Conservation (phyloP, 1,284 basidiomycete genomes). For the Phenoliferia sp. region DNA sequence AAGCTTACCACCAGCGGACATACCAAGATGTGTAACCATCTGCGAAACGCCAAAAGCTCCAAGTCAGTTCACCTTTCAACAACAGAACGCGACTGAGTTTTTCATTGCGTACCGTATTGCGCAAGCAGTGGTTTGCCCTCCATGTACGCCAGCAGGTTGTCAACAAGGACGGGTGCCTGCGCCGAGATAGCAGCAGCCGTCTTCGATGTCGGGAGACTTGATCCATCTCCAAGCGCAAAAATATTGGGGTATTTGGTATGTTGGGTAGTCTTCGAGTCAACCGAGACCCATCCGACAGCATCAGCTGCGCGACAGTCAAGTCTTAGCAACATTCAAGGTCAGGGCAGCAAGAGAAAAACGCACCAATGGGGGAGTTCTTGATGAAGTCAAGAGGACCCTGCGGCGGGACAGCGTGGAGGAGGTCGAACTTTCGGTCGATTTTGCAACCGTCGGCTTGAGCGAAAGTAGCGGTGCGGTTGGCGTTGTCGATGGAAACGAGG, state of each 20-base stretch:
- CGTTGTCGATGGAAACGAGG: slow-evolving; percentile 66
- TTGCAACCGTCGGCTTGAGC: slow-evolving; percentile 60
- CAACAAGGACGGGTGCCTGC: slow-evolving; percentile 85
- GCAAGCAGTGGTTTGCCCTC: slow-evolving; percentile 59
- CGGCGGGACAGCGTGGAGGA: slow-evolving; percentile 84
- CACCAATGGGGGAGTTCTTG: slow-evolving; percentile 51
- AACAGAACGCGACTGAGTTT: neutral
- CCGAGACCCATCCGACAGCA: slow-evolving; percentile 78
- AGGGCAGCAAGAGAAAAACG: neutral
- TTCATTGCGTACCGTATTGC: too few species aligned
- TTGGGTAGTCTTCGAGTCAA: slow-evolving; percentile 72
- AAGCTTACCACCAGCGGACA: too few species aligned
- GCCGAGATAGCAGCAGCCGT: slow-evolving; percentile 90
- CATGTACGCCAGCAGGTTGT: slow-evolving; percentile 75
- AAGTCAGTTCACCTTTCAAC: slow-evolving; percentile 6
- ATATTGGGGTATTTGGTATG: slow-evolving; percentile 78
- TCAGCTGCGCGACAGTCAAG: slow-evolving; percentile 66
- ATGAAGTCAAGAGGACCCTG: slow-evolving; percentile 83
- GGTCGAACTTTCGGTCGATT: slow-evolving; percentile 48
- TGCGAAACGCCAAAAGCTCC: slow-evolving; percentile 50
- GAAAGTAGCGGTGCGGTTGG: slow-evolving; percentile 75
- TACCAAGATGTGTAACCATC: slow-evolving; percentile 41
- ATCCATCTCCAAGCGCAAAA: slow-evolving; percentile 85
- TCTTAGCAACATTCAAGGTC: neutral
- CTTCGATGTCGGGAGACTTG: slow-evolving; percentile 88